These are phyloP conservation scores for Plasmodium inui DNA, from an alignment of 169 alveolate genomes.

Conservation along the genomic window DNA sequence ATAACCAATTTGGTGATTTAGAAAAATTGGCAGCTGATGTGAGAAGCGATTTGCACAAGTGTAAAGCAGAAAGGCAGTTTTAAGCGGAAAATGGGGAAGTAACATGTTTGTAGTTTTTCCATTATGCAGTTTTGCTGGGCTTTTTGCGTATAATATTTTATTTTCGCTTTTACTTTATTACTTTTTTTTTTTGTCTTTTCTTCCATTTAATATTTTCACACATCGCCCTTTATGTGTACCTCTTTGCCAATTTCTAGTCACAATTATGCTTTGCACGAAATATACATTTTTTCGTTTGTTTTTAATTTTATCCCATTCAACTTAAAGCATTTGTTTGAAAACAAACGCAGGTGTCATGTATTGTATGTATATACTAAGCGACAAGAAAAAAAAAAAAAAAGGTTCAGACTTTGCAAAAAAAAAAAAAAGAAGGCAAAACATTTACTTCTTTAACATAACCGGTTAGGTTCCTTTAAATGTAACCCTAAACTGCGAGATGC, in stretches of 20 bases:
- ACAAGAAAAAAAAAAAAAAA: slow-evolving; percentile 8
- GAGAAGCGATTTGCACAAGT: slow-evolving; percentile 15
- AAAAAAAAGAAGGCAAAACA: neutral
- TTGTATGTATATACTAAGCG: neutral
- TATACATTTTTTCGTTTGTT: neutral
- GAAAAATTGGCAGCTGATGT: slow-evolving; percentile 31
- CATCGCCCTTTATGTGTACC: neutral
- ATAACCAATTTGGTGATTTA: slow-evolving; percentile 20
- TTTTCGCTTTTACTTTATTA: neutral
- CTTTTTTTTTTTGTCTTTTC: neutral
- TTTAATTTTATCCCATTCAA: neutral
- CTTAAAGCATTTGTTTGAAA: neutral
- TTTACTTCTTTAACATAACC: neutral
- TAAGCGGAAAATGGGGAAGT: neutral
- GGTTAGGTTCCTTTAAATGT: neutral
- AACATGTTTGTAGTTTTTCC: neutral
- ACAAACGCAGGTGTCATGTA: neutral
- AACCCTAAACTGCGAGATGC: neutral
- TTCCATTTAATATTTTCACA: neutral
- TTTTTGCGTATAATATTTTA: neutral
- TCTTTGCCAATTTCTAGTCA: neutral
- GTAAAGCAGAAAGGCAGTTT: slow-evolving; percentile 44
- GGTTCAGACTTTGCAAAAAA: slow-evolving; percentile 3
- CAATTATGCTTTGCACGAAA: neutral
- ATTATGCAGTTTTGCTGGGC: neutral